Conservation (phyloP, 805 yeast species). For the Komagataella mondaviorum region DNA sequence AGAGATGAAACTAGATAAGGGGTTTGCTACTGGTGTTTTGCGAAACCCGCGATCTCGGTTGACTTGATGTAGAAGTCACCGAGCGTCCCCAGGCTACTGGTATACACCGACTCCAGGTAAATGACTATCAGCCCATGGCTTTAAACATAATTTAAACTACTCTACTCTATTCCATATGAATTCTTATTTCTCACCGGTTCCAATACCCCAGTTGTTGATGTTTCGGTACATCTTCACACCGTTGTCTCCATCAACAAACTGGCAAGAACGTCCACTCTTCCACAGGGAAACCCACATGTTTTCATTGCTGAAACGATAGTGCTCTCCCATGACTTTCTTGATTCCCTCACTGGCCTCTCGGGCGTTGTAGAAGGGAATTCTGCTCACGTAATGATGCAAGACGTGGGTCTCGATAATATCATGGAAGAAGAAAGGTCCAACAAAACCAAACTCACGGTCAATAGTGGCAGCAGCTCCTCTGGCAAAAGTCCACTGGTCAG, state of each 20-base stretch:
- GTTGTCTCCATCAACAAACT: slow-evolving; percentile 59
- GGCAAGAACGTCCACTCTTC: slow-evolving; percentile 51
- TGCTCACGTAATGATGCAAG: slow-evolving; percentile 68
- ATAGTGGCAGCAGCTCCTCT: slow-evolving; percentile 87
- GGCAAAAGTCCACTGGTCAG: slow-evolving; percentile 69
- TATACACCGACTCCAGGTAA: not conserved
- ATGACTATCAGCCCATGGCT: not conserved
- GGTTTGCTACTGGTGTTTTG: not conserved
- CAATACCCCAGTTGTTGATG: slow-evolving; percentile 43
- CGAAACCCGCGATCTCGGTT: slow-evolving; percentile 8
- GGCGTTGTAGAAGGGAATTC: slow-evolving; percentile 85
- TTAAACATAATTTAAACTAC: not conserved
- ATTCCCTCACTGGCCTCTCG: slow-evolving; percentile 68
- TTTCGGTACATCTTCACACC: slow-evolving; percentile 70
- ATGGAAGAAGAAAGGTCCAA: slow-evolving; percentile 71
- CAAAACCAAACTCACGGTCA: slow-evolving; percentile 72
- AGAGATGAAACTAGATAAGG: not conserved
- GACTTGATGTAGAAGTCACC: not conserved
- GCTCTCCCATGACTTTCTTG: slow-evolving; percentile 75
- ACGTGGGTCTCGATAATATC: slow-evolving; percentile 88
- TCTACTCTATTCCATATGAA: not conserved
- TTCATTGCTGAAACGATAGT: slow-evolving; percentile 53
- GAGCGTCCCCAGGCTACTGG: too few relatives aligned
- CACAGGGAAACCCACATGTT: slow-evolving; percentile 63
- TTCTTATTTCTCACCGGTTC: slow-evolving; percentile 1